These are phyloP conservation scores for Xylariaceae sp. DNA, from an alignment of 2,329 filamentous ascomycete species.

Conservation along the genomic window DNA sequence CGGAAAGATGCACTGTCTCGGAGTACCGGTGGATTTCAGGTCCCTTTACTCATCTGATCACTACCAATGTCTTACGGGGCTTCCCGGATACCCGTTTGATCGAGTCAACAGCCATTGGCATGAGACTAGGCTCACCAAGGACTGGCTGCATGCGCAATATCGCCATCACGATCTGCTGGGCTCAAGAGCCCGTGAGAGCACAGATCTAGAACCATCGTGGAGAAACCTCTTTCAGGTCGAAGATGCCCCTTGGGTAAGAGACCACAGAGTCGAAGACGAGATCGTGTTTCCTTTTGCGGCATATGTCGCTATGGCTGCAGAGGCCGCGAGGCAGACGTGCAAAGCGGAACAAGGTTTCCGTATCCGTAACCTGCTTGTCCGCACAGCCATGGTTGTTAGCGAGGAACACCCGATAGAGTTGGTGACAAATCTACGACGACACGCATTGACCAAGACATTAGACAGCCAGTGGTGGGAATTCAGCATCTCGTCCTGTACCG, in stretches of 20 bases:
- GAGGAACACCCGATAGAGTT: conserved; percentile 40
- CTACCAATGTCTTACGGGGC: conserved; percentile 16
- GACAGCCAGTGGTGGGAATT: conserved; percentile 43
- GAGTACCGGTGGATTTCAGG: conserved; percentile 28
- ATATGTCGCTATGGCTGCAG: conserved; percentile 46
- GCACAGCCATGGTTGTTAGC: conserved; percentile 41
- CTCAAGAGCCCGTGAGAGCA: not conserved
- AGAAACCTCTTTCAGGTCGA: conserved; percentile 42
- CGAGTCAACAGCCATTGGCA: conserved; percentile 24
- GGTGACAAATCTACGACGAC: conserved; percentile 39
- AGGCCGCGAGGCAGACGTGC: conserved; percentile 41
- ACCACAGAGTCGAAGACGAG: conserved; percentile 41
- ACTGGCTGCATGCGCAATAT: conserved; percentile 6
- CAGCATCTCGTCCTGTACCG: conserved; percentile 38
- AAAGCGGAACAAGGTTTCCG: conserved; percentile 31
- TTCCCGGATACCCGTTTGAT: conserved; percentile 31
- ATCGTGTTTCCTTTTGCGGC: conserved; percentile 45
- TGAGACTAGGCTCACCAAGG: conserved; percentile 20
- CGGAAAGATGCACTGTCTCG: conserved; percentile 29
- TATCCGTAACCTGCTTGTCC: conserved; percentile 39
- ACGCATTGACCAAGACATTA: conserved; percentile 32
- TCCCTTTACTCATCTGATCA: no score
- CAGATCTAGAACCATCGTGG: conserved; percentile 32
- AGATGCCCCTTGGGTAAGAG: conserved; percentile 44
- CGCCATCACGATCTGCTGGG: conserved; percentile 24